Base-by-base conservation (phyloP, 176 grass and related monocot species). In the Aegilops tauschii region DNA sequence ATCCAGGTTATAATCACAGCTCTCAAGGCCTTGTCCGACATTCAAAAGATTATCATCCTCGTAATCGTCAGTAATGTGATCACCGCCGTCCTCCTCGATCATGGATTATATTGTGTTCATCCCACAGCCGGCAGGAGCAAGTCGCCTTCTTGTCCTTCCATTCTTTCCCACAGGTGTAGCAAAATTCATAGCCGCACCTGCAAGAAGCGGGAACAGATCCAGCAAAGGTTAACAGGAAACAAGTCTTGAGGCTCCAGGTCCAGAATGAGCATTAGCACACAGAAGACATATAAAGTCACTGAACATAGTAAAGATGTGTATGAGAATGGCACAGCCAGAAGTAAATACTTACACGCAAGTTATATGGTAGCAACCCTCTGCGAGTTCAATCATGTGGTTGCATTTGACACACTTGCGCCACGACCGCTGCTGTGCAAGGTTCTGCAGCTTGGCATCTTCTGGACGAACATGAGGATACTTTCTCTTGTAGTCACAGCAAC, bases 321-420 rank as follows among this genome's bases (percentile, higher is more conserved):
- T 40, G 39, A 40, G 39, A 40, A 40, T 40, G 39, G 39, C 39
- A 9, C 39, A 40, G 62, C 16, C n/a, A 71, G 42, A 44, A 31
- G 45, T 13, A 52, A 90, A 59, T 13, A 80, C 79, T 76, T 88
- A 93, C 91, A 77, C 65, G 65, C 89, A 96, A 28, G 83, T 96
- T 71, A 96, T 92, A 80, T 96, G 87, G 42, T 89, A 92, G 81
- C 92, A 92, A 63, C 86, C 89, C 29, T 90, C 82, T 30, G 83
- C 65, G 7, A 90, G 83, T 70, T 93, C 92, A 65, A 97, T 97
- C 92, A 97, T 93, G 78, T 93, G 89, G 27, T 81, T 90, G 88
- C 94, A 97, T 77, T 78, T 92, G 20, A 88, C 70, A 28, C 92
- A 97, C 58, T 88, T 87, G 59, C 80, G 82, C 87, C 94, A 96